Percentiles rank a stretch among this genome's conserved stretches.
Conservation (phyloP, 208 protist species). For the Cochliopodium minus region DNA sequence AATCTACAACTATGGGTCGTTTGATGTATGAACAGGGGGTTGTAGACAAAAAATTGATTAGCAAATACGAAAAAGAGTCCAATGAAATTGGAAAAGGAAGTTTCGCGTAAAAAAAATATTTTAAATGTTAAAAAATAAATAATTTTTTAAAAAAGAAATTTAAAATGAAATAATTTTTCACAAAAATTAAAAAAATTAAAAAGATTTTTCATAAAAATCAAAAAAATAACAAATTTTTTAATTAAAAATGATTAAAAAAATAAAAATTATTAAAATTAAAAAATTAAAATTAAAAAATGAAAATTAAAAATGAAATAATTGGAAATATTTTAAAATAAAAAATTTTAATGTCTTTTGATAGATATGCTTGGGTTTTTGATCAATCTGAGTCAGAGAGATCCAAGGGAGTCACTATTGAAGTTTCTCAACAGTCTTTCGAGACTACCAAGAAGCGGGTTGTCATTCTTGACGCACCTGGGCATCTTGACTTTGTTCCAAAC, state of each 20-base stretch:
- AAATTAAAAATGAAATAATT: no score
- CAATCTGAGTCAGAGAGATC: slow-evolving; percentile 65
- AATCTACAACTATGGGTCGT: slow-evolving; percentile 76
- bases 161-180: no score
- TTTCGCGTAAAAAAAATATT: no score
- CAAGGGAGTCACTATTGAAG: slow-evolving; percentile 75
- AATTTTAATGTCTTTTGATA: slow-evolving; percentile 68
- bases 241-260: no score
- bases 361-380: slow-evolving; percentile 77
- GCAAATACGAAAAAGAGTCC: slow-evolving; percentile 50
- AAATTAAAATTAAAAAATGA: no score
- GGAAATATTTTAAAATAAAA: no score
- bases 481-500: slow-evolving; percentile 81
- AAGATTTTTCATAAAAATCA: no score
- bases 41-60: slow-evolving; percentile 42
- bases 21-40: slow-evolving; percentile 64
- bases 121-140: no score
- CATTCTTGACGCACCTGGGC: slow-evolving; percentile 80
- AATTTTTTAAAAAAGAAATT: no score
- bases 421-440: slow-evolving; percentile 61
- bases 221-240: no score
- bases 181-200: no score
- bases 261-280: no score
- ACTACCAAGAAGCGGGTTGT: slow-evolving; percentile 63
- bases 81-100: slow-evolving; percentile 53